These are phyloP conservation scores for Dothistroma pini DNA, from an alignment of 2,329 filamentous ascomycete species.

Conservation along the genomic window DNA sequence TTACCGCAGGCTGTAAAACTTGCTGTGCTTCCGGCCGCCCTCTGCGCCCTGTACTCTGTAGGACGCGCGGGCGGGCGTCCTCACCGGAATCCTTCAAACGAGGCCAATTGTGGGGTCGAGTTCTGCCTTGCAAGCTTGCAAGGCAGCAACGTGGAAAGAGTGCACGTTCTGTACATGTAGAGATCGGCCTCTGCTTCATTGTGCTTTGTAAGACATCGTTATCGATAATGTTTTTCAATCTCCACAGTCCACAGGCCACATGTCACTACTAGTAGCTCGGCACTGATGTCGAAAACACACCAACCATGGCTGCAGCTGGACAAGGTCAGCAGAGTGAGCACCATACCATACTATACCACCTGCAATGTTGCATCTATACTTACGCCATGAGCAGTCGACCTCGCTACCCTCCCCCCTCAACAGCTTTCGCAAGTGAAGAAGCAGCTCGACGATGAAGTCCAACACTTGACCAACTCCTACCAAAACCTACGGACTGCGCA, in stretches of 20 bases:
- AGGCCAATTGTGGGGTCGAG: neutral
- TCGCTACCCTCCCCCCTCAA: constrained; percentile 74
- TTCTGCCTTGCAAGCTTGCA: neutral
- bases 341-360: neutral
- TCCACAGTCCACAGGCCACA: neutral
- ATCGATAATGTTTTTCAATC: constrained; percentile 2
- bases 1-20: neutral
- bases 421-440: constrained; percentile 92
- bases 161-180: neutral
- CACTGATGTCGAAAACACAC: neutral
- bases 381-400: constrained; percentile 50
- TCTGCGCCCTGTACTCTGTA: neutral
- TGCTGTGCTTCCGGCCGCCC: neutral
- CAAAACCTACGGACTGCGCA: constrained; percentile 86
- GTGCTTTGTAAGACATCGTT: neutral
- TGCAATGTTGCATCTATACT: constrained; percentile 4
- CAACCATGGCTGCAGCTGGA: constrained; percentile 5
- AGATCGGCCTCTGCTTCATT: neutral
- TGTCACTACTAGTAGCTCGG: neutral
- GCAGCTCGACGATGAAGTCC: constrained; percentile 92
- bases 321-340: constrained; percentile 15
- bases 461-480: constrained; percentile 88
- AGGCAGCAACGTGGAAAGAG: neutral
- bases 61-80: neutral
- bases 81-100: neutral